Evolutionary conservation across 2,329 filamentous ascomycete genomes (phyloP).

Genomic region (Helicocarpus griseus): DNA sequence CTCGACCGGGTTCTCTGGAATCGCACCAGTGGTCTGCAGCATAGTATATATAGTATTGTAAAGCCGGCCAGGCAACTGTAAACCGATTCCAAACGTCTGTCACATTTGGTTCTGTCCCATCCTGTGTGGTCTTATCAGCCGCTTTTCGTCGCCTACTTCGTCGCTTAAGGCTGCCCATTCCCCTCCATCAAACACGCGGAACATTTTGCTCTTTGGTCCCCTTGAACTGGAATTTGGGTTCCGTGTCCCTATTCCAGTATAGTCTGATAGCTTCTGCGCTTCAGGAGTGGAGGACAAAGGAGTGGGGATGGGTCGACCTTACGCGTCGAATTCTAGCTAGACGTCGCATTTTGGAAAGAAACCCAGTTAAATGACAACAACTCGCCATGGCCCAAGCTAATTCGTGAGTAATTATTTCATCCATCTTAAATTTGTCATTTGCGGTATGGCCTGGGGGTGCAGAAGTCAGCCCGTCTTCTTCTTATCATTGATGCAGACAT

Average conservation of each 20-base stretch:
- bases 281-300: neutral
- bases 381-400: neutral
- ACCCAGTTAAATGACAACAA: neutral
- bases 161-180: neutral
- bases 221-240: neutral
- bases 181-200: neutral
- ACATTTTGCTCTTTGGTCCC: neutral
- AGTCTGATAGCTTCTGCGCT: neutral
- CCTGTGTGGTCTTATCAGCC: neutral
- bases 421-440: neutral
- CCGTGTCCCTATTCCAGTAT: neutral
- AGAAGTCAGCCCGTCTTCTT: neutral
- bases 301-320: neutral
- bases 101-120: neutral
- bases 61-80: neutral
- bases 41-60: constrained; percentile 1
- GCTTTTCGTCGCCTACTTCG: neutral
- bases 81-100: neutral
- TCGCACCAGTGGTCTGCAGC: neutral
- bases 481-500: neutral
- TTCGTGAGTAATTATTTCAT: neutral
- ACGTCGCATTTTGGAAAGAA: neutral
- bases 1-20: neutral
- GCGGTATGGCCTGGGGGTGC: neutral
- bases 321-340: constrained; percentile 1